phyloP scores from a whole-genome alignment of 163 green algal genomes.

The Chlamydomonas reinhardtii region DNA sequence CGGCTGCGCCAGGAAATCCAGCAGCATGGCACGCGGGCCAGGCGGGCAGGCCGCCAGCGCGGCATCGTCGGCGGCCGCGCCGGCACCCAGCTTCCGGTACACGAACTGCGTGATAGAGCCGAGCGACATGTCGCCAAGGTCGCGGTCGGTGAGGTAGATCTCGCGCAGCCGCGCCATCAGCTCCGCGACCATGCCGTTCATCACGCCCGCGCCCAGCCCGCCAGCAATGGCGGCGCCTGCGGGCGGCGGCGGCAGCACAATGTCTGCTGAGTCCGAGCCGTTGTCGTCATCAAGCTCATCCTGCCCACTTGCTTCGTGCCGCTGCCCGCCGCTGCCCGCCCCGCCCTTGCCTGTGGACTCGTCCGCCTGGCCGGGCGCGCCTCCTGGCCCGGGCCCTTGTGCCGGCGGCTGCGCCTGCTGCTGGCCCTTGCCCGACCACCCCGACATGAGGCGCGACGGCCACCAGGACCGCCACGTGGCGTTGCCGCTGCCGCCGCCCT shows the following conservation, averaged over 20 bases:
- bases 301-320: neutral
- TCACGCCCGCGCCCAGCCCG: neutral
- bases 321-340: neutral
- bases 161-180: conserved; percentile 69
- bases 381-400: conserved; percentile 43
- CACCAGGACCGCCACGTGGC: conserved; percentile 46
- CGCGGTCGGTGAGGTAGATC: conserved; percentile 66
- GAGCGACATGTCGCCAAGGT: conserved; percentile 66
- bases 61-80: conserved; percentile 1
- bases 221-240: neutral
- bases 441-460: conserved; percentile 39
- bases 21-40: conserved; percentile 39
- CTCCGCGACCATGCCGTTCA: conserved; percentile 61
- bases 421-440: conserved; percentile 47
- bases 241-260: neutral
- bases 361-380: neutral
- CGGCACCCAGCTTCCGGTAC: conserved; percentile 58
- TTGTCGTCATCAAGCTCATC: neutral
- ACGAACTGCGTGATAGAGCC: conserved; percentile 72
- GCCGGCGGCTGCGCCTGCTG: conserved; percentile 55
- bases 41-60: conserved; percentile 14
- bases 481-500: conserved; percentile 7
- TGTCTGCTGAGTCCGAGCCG: neutral
- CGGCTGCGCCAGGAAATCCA: conserved; percentile 64
- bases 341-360: no score